Evolutionary conservation across 192 early-diverging fungal genomes (phyloP), one percentile per base, ranked within the genome.

Genomic region (Jimgerdemannia lactiflua): DNA sequence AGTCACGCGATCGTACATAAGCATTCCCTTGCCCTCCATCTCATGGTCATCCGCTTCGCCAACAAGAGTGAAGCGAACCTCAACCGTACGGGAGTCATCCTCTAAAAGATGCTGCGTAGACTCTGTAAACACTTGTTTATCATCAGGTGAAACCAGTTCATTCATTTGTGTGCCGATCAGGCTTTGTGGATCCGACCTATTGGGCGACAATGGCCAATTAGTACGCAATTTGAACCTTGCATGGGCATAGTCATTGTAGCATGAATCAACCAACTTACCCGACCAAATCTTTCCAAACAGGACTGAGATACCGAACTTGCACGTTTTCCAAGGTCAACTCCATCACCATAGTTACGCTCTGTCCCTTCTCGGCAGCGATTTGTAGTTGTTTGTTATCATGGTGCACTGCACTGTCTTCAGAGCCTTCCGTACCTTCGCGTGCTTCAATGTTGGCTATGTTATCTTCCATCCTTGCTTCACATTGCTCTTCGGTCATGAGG

Each of bases 1-100:
- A n/a, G 89, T 89, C 0, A 83, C 82, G 41, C 91, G 81, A 78
- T 96, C 90, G 67, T 92, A 89, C 76, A 91, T 90, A 11, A 95
- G 72, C 91, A 96, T 94, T 18, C 94, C 94, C 72, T 95, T 92
- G n/a, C 91, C 94, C 79, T 94, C 90, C 86, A 96, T 93, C 59
- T 91, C 87, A 64, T 94, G 74, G 29, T 74, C 74, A 0, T 71
- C 70, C 18, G 79, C 71, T 39, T 71, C 72, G 4, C 73, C 75
- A 4, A 84, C 69, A 19, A 84, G 70, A 49, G 80, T 80, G 73
- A 92, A 95, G 0, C 77, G 84, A 4, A 96, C 82, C 70, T 95
- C 94, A 29, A 93, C 77, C 0, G 93, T 90, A 17, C 83, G 81
- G 4, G 83, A 83, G 41, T 92, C 88, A 65, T 91, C 87, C 3